These are phyloP conservation scores for Elsinoe perseae DNA, from an alignment of 2,329 filamentous ascomycete genomes.

Conservation along the genomic window DNA sequence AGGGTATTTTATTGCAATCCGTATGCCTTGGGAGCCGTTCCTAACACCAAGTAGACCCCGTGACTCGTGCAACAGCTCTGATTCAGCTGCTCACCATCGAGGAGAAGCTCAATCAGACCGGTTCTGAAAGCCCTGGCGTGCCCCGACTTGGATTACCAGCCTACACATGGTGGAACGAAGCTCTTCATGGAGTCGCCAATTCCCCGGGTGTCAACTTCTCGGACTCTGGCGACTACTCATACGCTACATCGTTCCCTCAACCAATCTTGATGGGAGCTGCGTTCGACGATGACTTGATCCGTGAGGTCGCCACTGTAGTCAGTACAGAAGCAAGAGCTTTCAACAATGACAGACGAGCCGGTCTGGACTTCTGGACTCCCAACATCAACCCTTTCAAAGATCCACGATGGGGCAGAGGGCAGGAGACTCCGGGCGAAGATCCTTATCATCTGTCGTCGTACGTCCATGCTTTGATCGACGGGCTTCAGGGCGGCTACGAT, in stretches of 20 bases:
- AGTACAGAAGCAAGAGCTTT: constrained; percentile 58
- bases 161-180: constrained; percentile 57
- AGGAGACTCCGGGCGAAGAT: constrained; percentile 22
- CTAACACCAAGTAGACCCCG: constrained; percentile 21
- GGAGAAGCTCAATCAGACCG: constrained; percentile 50
- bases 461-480: constrained; percentile 29
- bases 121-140: constrained; percentile 43
- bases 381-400: constrained; percentile 59
- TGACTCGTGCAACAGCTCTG: constrained; percentile 40
- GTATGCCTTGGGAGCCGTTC: not conserved
- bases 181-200: constrained; percentile 46
- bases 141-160: constrained; percentile 49
- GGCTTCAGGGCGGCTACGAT: constrained; percentile 29
- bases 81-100: constrained; percentile 44
- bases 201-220: constrained; percentile 50
- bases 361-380: constrained; percentile 56
- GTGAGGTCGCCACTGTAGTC: constrained; percentile 48
- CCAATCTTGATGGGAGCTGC: constrained; percentile 56
- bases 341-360: constrained; percentile 50
- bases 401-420: constrained; percentile 35
- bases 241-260: constrained; percentile 58
- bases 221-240: constrained; percentile 46
- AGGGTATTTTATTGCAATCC: constrained; percentile 22
- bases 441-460: constrained; percentile 30
- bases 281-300: constrained; percentile 56